These are phyloP conservation scores for Cystobasidium pallidum DNA, from an alignment of 1,284 basidiomycete species.

Conservation along the genomic window DNA sequence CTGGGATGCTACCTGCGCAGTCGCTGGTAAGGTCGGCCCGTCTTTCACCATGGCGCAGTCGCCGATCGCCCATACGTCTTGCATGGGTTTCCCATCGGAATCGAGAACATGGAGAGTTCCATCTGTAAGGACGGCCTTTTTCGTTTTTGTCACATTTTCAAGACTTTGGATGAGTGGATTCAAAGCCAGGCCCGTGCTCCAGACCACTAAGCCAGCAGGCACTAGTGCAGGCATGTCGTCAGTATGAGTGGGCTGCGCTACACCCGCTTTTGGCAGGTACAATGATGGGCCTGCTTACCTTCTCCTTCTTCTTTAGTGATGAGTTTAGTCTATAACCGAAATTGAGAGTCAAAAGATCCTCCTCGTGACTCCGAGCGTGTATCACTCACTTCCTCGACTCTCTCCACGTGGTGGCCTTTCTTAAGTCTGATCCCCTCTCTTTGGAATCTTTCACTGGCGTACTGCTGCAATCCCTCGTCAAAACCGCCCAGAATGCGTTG, in stretches of 20 bases:
- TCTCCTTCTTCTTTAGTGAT: slow-evolving; percentile 52
- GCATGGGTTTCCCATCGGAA: slow-evolving; percentile 43
- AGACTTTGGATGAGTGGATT: slow-evolving; percentile 74
- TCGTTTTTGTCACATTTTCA: slow-evolving; percentile 66
- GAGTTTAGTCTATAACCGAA: slow-evolving; percentile 30
- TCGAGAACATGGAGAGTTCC: slow-evolving; percentile 46
- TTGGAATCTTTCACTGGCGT: slow-evolving; percentile 51
- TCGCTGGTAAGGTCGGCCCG: slow-evolving; percentile 53
- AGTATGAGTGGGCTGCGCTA: slow-evolving; percentile 14
- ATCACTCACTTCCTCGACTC: slow-evolving; percentile 45
- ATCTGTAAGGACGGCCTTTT: slow-evolving; percentile 56
- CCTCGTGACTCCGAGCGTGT: not conserved
- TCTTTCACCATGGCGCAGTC: slow-evolving; percentile 69
- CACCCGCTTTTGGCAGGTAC: not conserved
- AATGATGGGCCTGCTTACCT: slow-evolving; percentile 9
- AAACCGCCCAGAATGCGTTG: slow-evolving; percentile 51
- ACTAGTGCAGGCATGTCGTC: slow-evolving; percentile 59
- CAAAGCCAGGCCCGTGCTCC: slow-evolving; percentile 78
- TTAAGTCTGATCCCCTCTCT: slow-evolving; percentile 48
- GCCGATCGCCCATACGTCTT: slow-evolving; percentile 62
- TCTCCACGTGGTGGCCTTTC: slow-evolving; percentile 45
- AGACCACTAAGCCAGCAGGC: slow-evolving; percentile 78
- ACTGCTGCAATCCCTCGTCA: slow-evolving; percentile 49
- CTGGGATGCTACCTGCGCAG: slow-evolving; percentile 56
- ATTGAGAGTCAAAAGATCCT: not conserved